Percentiles rank a stretch among this genome's conserved stretches.
These are phyloP conservation scores for Apiospora kogelbergensis DNA, from an alignment of 2,329 filamentous ascomycete genomes.

Conservation along the genomic window DNA sequence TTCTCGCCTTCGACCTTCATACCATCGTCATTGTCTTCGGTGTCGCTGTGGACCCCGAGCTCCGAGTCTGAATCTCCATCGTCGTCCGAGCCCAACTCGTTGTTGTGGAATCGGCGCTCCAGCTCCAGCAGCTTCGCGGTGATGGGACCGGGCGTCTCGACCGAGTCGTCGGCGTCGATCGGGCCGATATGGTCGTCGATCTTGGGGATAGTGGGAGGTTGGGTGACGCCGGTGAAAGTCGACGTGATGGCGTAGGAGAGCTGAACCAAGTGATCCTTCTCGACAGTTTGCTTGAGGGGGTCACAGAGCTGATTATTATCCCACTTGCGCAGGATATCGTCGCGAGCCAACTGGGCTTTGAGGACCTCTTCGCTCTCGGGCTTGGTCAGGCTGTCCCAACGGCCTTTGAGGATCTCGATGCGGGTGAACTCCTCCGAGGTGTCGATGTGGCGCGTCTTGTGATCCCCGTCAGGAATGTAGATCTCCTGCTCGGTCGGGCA, in stretches of 20 bases:
- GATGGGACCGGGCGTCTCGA: not conserved
- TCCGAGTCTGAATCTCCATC: not conserved
- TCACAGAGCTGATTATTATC: not conserved
- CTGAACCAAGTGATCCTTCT: not conserved
- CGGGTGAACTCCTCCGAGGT: constrained; percentile 21
- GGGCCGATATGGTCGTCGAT: not conserved
- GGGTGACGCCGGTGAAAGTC: not conserved
- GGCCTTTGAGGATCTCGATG: constrained; percentile 12
- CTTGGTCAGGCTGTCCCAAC: not conserved
- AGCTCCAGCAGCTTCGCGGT: not conserved
- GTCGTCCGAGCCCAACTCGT: too few species aligned
- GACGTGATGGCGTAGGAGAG: not conserved
- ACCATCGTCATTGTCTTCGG: not conserved
- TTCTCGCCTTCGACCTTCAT: not conserved
- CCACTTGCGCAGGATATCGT: not conserved
- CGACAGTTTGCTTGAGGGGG: not conserved
- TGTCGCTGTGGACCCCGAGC: not conserved
- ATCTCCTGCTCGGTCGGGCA: constrained; percentile 50
- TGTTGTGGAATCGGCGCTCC: not conserved
- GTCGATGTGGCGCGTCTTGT: constrained; percentile 31
- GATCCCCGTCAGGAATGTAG: constrained; percentile 50
- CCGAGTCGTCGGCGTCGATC: not conserved
- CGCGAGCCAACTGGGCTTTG: not conserved
- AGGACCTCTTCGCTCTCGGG: not conserved
- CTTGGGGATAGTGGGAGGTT: not conserved